Evolutionary conservation across 345 rosid species (phyloP), one percentile per base, ranked within the genome.

Genomic region (Brassica carinata): DNA sequence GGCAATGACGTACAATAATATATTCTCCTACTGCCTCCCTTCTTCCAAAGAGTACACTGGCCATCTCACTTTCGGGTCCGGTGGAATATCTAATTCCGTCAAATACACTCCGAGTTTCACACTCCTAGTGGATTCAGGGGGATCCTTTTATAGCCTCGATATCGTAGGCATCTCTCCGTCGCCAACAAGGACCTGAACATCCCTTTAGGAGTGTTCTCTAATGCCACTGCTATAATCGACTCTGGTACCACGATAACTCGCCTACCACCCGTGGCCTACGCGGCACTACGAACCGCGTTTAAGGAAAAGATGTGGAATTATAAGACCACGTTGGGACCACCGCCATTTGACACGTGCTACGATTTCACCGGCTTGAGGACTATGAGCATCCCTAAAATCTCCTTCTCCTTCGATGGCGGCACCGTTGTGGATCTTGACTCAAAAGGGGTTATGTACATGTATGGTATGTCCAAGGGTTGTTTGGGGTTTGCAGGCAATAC

Each of bases 211-310:
- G 83, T 85, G 0, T 91, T 95, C 79, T 71, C 91, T 1, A 68
- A 71, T 0, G 79, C 87, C 4, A 89, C 92, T 0, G 82, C 90
- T 4, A 71, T 95, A 27, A 95, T 95, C 17, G 99, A 95, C 76
- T 92, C 99, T 0, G 98, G 98, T 38, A 91, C 99, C 0, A 96
- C 93, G 38, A 92, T 95, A 61, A 83, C 96, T 0, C 90, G 98
- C 9, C 82, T 95, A 61, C 96, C 97, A 0, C 90, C 93, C 0
- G 83, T 78, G 0, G 96, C 89, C 0, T 94, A 92, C 81, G 61
- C 90, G 1, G 86, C 90, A 1, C n/a, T 94, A 18, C 62, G 83
- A 0, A 31, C 83, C 3, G 75, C 91, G 11, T 92, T 94, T 66
- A 75, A 81, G 76, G 79, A 80, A 62, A 2, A 2, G 51, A 94